These are phyloP conservation scores for Nicotiana obtusifolia DNA, from an alignment of 257 asterid genomes.

Conservation along the genomic window DNA sequence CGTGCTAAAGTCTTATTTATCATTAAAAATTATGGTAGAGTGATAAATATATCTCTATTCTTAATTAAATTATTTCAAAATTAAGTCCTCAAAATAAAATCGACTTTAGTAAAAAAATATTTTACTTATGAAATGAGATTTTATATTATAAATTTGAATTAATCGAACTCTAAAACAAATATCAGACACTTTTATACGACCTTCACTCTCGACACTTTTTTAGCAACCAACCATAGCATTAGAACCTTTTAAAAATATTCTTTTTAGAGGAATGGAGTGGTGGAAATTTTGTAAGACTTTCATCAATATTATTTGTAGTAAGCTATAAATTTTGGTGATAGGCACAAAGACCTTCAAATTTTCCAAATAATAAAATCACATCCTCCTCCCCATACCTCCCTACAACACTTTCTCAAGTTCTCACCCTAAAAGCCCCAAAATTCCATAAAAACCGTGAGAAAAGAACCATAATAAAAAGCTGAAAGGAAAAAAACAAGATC, in stretches of 20 bases:
- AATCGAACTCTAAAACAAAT: too few relatives aligned
- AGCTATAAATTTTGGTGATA: not conserved
- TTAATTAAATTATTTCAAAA: too few relatives aligned
- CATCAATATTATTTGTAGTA: too few relatives aligned
- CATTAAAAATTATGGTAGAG: too few relatives aligned
- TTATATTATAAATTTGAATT: too few relatives aligned
- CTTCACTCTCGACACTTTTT: not conserved
- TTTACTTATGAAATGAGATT: too few relatives aligned
- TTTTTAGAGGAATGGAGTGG: too few relatives aligned
- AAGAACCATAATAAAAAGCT: conserved; percentile 39
- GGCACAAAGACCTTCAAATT: conserved; percentile 1
- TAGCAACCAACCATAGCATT: not conserved
- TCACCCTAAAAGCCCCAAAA: not conserved
- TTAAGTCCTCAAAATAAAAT: accelerated
- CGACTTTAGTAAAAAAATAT: too few relatives aligned
- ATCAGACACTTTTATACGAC: too few relatives aligned
- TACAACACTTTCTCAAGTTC: not conserved
- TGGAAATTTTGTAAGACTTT: too few relatives aligned
- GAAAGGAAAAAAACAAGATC: conserved; percentile 77
- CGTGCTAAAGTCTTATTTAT: too few relatives aligned
- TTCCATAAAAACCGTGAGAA: conserved; percentile 28
- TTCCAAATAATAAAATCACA: conserved; percentile 5
- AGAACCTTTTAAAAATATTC: not conserved
- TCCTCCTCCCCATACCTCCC: not conserved
- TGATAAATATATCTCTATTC: too few relatives aligned